Conservation (phyloP, 2,329 filamentous ascomycete species). For the Fusarium miscanthi region DNA sequence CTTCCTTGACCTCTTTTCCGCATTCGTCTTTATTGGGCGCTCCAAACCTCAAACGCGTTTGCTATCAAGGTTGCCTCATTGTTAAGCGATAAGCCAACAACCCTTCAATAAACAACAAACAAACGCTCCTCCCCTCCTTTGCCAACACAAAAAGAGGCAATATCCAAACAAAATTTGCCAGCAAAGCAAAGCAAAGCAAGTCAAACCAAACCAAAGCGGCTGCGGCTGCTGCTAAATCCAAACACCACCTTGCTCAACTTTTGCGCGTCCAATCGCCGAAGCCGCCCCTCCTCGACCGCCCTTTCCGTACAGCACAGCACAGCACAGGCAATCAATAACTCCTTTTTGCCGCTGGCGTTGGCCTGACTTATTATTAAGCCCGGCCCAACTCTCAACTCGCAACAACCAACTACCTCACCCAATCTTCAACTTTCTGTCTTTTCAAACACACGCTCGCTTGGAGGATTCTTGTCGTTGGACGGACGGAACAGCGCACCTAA, state of each 20-base stretch:
- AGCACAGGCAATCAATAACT: neutral
- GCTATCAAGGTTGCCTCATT: neutral
- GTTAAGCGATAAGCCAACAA: conserved; percentile 1
- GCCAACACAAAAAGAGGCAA: neutral
- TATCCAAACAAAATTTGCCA: conserved; percentile 20
- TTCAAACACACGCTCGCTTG: conserved; percentile 13
- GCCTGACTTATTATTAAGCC: conserved; percentile 42
- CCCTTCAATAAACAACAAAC: neutral
- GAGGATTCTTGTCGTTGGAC: conserved; percentile 1
- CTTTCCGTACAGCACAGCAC: conserved; percentile 30
- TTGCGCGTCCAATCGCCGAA: conserved; percentile 32
- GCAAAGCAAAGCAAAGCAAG: conserved; percentile 19
- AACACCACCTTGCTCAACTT: conserved; percentile 11
- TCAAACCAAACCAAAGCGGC: conserved; percentile 14
- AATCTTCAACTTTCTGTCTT: neutral
- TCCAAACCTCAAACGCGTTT: neutral
- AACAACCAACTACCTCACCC: conserved; percentile 6
- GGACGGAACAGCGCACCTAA: neutral
- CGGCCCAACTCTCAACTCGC: conserved; percentile 23
- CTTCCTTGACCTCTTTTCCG: neutral
- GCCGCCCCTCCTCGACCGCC: conserved; percentile 42
- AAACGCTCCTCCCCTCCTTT: neutral
- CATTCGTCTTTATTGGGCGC: neutral
- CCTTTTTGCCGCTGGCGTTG: conserved; percentile 35
- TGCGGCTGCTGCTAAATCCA: conserved; percentile 10